Evolutionary conservation across 768 basidiomycete genomes (phyloP).

Genomic region (Suillus luteus): DNA sequence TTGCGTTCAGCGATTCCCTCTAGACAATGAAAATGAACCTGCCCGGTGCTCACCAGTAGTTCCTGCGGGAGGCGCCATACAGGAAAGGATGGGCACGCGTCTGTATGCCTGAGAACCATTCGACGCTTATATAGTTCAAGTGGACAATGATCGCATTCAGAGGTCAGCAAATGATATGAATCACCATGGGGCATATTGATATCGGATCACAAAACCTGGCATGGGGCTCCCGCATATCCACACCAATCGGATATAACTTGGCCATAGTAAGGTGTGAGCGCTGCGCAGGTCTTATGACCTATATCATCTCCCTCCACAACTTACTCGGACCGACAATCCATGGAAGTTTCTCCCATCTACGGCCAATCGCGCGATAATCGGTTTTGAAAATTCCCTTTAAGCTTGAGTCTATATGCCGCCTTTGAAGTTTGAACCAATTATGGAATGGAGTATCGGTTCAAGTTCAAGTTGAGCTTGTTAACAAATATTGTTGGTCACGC

Average conservation of each 20-base stretch:
- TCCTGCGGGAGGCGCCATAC: conserved; percentile 41
- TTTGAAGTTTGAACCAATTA: neutral
- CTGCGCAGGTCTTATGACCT: conserved; percentile 14
- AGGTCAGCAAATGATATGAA: neutral
- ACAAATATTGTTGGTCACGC: neutral
- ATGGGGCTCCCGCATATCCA: neutral
- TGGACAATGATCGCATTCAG: neutral
- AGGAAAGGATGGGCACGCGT: conserved; percentile 8
- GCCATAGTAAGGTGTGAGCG: conserved; percentile 5
- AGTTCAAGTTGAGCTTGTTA: neutral
- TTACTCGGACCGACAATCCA: neutral
- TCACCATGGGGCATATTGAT: neutral
- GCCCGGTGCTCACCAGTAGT: conserved; percentile 40
- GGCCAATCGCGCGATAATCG: neutral
- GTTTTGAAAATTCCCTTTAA: neutral
- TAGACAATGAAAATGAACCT: neutral
- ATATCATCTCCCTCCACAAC: neutral
- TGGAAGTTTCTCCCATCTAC: neutral
- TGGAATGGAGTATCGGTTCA: neutral
- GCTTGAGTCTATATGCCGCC: neutral
- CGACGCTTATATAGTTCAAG: conserved; percentile 14
- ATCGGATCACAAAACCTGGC: neutral
- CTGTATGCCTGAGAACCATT: conserved; percentile 1
- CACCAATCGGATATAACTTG: conserved; percentile 5
- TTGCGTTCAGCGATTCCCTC: neutral